phyloP scores from a whole-genome alignment of 1,139 yeast genomes.

The Schizosaccharomyces versatilis region DNA sequence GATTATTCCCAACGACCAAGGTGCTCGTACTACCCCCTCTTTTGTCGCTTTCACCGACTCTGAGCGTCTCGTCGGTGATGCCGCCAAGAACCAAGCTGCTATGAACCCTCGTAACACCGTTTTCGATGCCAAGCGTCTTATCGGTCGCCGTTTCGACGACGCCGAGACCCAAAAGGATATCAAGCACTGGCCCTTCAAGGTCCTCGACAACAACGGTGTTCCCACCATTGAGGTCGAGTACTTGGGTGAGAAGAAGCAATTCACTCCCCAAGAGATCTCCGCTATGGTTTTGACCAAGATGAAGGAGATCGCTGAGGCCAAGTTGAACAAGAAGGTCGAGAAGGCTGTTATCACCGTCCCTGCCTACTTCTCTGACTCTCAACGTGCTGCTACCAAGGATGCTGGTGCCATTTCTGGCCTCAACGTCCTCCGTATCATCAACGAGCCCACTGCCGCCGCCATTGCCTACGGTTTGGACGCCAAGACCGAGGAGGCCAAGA shows the following conservation, averaged over 20 bases:
- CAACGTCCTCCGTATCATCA: conserved; percentile 85
- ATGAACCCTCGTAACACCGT: conserved; percentile 39
- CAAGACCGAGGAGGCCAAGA: conserved; percentile 57
- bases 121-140: conserved; percentile 91
- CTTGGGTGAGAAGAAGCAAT: conserved; percentile 79
- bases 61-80: conserved; percentile 97
- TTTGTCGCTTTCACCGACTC: conserved; percentile 93
- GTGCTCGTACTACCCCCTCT: conserved; percentile 97
- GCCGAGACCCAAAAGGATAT: conserved; percentile 83
- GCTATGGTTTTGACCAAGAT: conserved; percentile 87
- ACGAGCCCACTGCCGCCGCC: conserved; percentile 97
- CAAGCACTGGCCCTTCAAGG: conserved; percentile 95
- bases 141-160: conserved; percentile 84
- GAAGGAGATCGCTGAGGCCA: conserved; percentile 95
- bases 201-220: conserved; percentile 62
- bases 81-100: conserved; percentile 98
- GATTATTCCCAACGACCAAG: conserved; percentile 95
- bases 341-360: conserved; percentile 92
- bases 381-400: conserved; percentile 95
- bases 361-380: conserved; percentile 93
- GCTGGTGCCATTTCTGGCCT: conserved; percentile 96
- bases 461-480: conserved; percentile 95
- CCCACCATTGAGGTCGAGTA: conserved; percentile 84
- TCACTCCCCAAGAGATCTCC: conserved; percentile 94
- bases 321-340: conserved; percentile 79